phyloP scores from a whole-genome alignment of 208 protist species.

The Trypanosoma platydactyli region DNA sequence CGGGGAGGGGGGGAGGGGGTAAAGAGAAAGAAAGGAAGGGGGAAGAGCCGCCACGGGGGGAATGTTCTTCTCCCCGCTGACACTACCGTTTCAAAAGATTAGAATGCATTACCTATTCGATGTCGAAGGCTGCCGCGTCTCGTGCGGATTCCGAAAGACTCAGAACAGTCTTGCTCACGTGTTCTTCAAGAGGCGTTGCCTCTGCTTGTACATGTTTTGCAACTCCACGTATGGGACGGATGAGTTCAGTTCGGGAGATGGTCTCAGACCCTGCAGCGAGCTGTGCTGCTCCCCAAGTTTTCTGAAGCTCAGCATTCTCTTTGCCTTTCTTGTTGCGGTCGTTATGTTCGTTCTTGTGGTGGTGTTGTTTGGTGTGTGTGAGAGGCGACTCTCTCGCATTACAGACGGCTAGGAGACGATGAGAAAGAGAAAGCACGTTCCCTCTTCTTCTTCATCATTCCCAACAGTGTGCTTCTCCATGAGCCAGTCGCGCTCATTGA shows the following conservation, averaged over 20 bases:
- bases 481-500: too few relatives aligned
- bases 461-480: too few relatives aligned
- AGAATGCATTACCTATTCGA: background rate
- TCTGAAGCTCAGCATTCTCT: background rate
- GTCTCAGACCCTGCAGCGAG: background rate
- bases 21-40: background rate
- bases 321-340: conserved; percentile 7
- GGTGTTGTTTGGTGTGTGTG: background rate
- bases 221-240: background rate
- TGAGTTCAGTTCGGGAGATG: background rate
- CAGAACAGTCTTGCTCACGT: background rate
- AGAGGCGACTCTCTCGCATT: background rate
- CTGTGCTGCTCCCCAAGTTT: background rate
- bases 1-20: background rate
- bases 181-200: background rate
- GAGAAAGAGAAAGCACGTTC: background rate
- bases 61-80: background rate
- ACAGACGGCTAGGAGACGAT: too few relatives aligned
- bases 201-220: conserved; percentile 1
- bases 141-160: background rate
- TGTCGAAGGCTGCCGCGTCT: background rate
- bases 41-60: background rate
- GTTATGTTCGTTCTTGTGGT: background rate
- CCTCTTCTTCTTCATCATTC: too few relatives aligned
- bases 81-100: background rate